Evolutionary conservation across 2,329 filamentous ascomycete genomes (phyloP), one percentile per base, ranked within the genome.

Genomic region (Fulvia fulva): DNA sequence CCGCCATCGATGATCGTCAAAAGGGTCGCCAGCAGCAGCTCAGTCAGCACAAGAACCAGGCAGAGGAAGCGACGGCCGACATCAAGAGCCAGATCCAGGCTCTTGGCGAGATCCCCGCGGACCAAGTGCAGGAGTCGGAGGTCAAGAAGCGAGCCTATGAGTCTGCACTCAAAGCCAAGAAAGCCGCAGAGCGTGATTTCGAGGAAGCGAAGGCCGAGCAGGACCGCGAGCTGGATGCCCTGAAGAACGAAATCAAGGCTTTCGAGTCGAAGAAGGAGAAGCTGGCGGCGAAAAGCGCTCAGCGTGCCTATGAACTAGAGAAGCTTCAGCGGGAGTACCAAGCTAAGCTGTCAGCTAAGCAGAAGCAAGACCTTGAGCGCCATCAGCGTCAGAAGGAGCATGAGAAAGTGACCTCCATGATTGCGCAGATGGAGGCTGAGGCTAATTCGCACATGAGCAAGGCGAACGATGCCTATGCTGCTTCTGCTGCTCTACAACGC

Each of bases 1-100:
- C 87, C 34, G 88, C 87, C 59, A 86, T 85, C 65, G 89, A 93
- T 72, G 89, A 92, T 68, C 87, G 89, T 70, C 82, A 87, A 66
- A 82, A 84, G 64, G 87, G 90, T 70, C 89, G 90, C 72, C 84
- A 89, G 47, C 82, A 86, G 61, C 89, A 92, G 72, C 87, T 90
- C 70, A 85, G 83, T 57, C 88, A 88, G 56, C 87, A 89, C 71
- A 87, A 88, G 73, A 84, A 85, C 57, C 88, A 87, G 71, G 84
- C 84, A 4, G 84, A 87, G 65, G 84, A 86, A 66, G 86, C 87
- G 30, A 80, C 81, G 28, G 74, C 77, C 45, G 77, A 80, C 49
- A 75, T 89, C 23, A 77, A 81, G 57, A 69, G 74, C 9, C 80
- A 90, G 59, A 81, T 89, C n/a, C 86, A 85, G 66, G 80, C 82